Conservation (phyloP, 768 basidiomycete species). For the Boletus edulis region DNA sequence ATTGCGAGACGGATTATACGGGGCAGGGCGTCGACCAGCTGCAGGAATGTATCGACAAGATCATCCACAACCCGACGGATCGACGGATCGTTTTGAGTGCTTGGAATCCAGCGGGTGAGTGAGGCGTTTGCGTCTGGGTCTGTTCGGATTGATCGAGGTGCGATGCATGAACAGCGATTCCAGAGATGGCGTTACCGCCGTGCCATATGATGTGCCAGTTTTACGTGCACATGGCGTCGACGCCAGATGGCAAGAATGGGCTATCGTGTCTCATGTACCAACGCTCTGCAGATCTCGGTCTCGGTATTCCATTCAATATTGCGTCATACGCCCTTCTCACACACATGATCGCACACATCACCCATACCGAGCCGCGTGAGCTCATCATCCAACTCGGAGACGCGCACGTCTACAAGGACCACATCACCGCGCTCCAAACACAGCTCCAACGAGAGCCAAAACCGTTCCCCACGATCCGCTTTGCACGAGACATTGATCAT, state of each 20-base stretch:
- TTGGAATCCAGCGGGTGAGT: slow-evolving; percentile 94
- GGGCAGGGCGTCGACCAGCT: slow-evolving; percentile 93
- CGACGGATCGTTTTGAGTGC: slow-evolving; percentile 92
- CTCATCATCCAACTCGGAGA: slow-evolving; percentile 96
- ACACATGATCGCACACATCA: slow-evolving; percentile 96
- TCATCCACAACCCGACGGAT: slow-evolving; percentile 90
- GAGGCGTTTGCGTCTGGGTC: not conserved
- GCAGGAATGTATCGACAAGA: slow-evolving; percentile 84
- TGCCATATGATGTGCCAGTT: slow-evolving; percentile 99
- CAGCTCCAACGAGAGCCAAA: slow-evolving; percentile 80
- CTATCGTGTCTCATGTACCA: slow-evolving; percentile 98
- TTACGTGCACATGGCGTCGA: slow-evolving; percentile 85
- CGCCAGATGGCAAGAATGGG: slow-evolving; percentile 50
- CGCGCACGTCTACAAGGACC: slow-evolving; percentile 94
- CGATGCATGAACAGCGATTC: slow-evolving; percentile 63
- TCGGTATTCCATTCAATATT: slow-evolving; percentile 99
- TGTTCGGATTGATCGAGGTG: not conserved
- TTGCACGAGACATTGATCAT: slow-evolving; percentile 60
- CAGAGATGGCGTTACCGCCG: slow-evolving; percentile 93
- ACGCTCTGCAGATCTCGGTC: slow-evolving; percentile 94
- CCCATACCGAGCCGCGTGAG: slow-evolving; percentile 82
- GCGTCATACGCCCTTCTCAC: slow-evolving; percentile 97
- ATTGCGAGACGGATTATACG: slow-evolving; percentile 72
- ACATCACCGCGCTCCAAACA: slow-evolving; percentile 79
- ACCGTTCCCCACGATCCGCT: slow-evolving; percentile 78